These are phyloP conservation scores for Clavispora carvajalis DNA, from an alignment of 805 yeast genomes.

Conservation along the genomic window DNA sequence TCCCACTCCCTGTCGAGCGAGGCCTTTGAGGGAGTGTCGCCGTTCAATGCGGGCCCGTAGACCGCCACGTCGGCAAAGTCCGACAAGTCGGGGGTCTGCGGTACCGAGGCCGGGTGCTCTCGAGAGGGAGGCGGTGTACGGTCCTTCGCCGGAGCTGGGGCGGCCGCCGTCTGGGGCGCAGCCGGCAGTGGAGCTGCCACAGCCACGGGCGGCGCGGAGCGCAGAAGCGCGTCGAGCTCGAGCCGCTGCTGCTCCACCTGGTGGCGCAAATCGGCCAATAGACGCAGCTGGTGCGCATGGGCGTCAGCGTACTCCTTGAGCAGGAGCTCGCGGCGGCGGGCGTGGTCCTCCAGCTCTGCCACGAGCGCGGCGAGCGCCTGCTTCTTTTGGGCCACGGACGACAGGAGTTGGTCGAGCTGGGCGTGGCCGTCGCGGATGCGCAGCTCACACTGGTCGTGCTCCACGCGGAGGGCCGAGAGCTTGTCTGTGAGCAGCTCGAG, in stretches of 20 bases:
- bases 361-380: constrained; percentile 4
- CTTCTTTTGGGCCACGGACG: constrained; percentile 18
- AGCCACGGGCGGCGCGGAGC: background rate
- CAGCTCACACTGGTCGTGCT: constrained; percentile 2
- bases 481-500: constrained; percentile 19
- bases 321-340: constrained; percentile 7
- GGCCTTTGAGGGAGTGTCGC: constrained; percentile 12
- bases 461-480: constrained; percentile 13
- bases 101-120: no score
- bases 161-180: background rate
- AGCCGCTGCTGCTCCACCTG: background rate
- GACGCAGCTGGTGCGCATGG: background rate
- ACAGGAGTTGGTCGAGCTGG: constrained; percentile 18
- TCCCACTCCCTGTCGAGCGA: constrained; percentile 17
- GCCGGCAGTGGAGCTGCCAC: no score
- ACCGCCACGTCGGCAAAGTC: constrained; percentile 34
- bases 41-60: constrained; percentile 32
- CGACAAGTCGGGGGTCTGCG: constrained; percentile 22
- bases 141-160: no score
- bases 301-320: constrained; percentile 2
- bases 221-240: background rate
- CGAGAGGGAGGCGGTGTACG: no score
- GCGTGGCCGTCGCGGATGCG: background rate
- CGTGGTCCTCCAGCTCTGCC: constrained; percentile 10
- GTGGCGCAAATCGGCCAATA: constrained; percentile 3